Conservation (phyloP, 129 eudicot genomes). For the Artemisia annua region DNA sequence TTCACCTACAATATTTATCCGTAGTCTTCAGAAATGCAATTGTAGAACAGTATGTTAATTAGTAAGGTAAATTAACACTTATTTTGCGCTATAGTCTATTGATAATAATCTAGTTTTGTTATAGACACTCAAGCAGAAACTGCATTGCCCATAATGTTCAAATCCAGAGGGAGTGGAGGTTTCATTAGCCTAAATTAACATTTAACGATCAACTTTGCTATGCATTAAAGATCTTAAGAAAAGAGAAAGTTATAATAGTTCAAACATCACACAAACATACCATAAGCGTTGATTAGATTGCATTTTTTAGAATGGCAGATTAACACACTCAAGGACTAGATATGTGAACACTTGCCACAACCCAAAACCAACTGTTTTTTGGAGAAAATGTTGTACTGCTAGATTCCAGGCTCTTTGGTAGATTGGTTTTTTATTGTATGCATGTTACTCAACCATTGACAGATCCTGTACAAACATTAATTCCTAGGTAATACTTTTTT, state of each 20-base stretch:
- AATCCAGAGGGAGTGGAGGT: not conserved
- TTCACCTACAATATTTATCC: not conserved
- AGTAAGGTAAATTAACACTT: no score
- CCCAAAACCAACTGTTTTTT: no score
- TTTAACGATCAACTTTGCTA: not conserved
- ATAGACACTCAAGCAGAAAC: not conserved
- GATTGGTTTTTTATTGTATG: not conserved
- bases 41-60: not conserved
- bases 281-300: no score
- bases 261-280: not conserved
- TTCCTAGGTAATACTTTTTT: not conserved
- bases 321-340: no score
- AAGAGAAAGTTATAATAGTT: not conserved
- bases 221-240: constrained; percentile 4
- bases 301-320: no score
- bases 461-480: not conserved
- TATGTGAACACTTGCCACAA: no score
- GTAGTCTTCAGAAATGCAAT: not conserved
- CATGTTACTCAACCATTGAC: not conserved
- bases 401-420: not conserved
- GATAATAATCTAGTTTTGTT: not conserved
- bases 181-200: not conserved
- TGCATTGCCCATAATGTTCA: not conserved
- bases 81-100: no score
- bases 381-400: no score